Percentiles rank a stretch among this genome's conserved stretches.
Conservation (phyloP, 1,284 basidiomycete species). For the Pseudozyma sp. region DNA sequence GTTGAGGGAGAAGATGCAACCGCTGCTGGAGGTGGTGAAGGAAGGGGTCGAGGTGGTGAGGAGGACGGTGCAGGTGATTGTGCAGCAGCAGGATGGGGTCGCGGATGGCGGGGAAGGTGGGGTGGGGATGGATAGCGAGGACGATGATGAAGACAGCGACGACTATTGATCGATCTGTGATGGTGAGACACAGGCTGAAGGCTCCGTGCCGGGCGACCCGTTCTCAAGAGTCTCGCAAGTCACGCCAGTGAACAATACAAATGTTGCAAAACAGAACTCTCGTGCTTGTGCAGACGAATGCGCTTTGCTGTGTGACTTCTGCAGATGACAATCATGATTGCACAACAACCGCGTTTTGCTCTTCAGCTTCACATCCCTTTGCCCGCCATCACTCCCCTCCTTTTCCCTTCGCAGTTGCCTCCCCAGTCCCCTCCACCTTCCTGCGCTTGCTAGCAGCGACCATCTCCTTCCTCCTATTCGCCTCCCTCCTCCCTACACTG, state of each 20-base stretch:
- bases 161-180: slow-evolving; percentile 8
- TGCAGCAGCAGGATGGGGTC: slow-evolving; percentile 28
- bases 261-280: too few relatives aligned
- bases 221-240: too few relatives aligned
- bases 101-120: background rate
- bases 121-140: slow-evolving; percentile 3
- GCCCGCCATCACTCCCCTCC: background rate
- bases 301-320: too few relatives aligned
- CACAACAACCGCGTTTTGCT: too few relatives aligned
- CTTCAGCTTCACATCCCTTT: too few relatives aligned
- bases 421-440: slow-evolving; percentile 15
- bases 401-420: background rate
- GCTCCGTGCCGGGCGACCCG: too few relatives aligned
- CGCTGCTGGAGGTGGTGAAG: slow-evolving; percentile 21
- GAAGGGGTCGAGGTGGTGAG: slow-evolving; percentile 12
- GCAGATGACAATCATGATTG: too few relatives aligned
- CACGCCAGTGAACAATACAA: too few relatives aligned
- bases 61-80: slow-evolving; percentile 27
- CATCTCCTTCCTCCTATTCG: slow-evolving; percentile 59
- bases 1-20: slow-evolving; percentile 11
- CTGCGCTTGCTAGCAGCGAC: slow-evolving; percentile 59
- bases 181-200: too few relatives aligned
- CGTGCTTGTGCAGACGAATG: too few relatives aligned
- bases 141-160: slow-evolving; percentile 8
- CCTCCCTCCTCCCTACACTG: slow-evolving; percentile 53